Evolutionary conservation across 1,284 basidiomycete species (phyloP), one percentile per base, ranked within the genome.

Genomic region (Marasmius sp.): DNA sequence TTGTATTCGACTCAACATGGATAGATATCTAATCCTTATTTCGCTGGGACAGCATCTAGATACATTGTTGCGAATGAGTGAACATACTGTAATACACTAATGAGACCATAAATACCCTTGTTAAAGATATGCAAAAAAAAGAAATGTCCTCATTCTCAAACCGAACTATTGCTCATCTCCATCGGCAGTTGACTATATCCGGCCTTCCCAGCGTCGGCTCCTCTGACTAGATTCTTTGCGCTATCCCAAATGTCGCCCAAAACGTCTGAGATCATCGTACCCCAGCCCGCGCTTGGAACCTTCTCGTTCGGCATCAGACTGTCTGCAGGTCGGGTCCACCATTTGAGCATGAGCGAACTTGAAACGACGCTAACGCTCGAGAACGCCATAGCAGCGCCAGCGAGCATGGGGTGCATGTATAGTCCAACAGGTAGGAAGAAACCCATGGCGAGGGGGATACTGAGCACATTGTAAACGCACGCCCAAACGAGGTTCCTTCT

Each of bases 381-480:
- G 74, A 94, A 96, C 18, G 97, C 97, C 97, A 99, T 99, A 22
- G 97, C 96, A 0, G 90, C 93, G 10, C 94, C 97, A 0, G 97
- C 96, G 80, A 96, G 89, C 97, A 99, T 99, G 2, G 97, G 97
- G 70, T 97, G 97, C 71, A 99, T 85, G 74, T 95, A 94, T 41
- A 96, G 70, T 7, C 95, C 95, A 77, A 95, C 87, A 0, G 97
- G 97, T 14, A 99, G 80, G 76, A 99, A 89, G 55, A 98, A 67
- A 50, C 97, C 97, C 97, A 99, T 99, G 12, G 97, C 97, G 43
- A 99, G 85, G n/a, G 97, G 97, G 61, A 99, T 96, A 66, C 96
- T 94, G 63, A 98, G 77, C 27, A 97, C 69, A 73, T 99, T 98
- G 81, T 99, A 98, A 60, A 93, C 81, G 73, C 92, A 94, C 20